Percentiles rank a stretch among this genome's conserved stretches.
Conservation (phyloP, 768 basidiomycete species). For the Leccinum arenicola region DNA sequence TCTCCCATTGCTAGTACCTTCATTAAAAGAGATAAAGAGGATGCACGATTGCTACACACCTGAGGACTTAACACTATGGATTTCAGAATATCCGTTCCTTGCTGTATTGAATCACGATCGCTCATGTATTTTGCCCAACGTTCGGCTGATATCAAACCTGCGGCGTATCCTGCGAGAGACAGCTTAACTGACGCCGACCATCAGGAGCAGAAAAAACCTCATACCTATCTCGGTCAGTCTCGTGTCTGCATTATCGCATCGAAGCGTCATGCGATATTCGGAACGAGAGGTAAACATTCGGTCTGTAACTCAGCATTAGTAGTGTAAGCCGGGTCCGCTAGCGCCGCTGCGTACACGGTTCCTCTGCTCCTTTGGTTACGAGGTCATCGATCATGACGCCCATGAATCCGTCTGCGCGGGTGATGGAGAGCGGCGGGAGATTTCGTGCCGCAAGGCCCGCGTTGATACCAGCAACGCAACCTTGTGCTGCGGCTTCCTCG, state of each 20-base stretch:
- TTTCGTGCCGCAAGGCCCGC: constrained; percentile 68
- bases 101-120: too few relatives aligned
- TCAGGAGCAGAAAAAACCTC: constrained; percentile 2
- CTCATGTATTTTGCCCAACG: too few relatives aligned
- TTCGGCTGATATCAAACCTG: too few relatives aligned
- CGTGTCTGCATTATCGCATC: constrained; percentile 87
- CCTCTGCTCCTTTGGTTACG: constrained; percentile 83
- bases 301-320: constrained; percentile 44
- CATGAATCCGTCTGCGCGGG: constrained; percentile 82
- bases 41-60: constrained; percentile 19
- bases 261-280: constrained; percentile 84
- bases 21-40: not conserved
- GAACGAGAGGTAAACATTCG: constrained; percentile 93
- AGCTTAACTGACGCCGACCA: not conserved
- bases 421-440: constrained; percentile 57
- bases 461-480: constrained; percentile 84
- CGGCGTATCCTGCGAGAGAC: too few relatives aligned
- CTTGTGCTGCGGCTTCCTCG: constrained; percentile 92
- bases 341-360: constrained; percentile 61
- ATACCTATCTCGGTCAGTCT: constrained; percentile 76
- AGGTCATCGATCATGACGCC: constrained; percentile 95
- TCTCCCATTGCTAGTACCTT: constrained; percentile 38
- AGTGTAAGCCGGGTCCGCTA: not conserved
- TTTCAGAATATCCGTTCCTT: constrained; percentile 35
- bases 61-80: constrained; percentile 39